phyloP scores from a whole-genome alignment of 1,284 basidiomycete species.

The Ustilago xerochloae region DNA sequence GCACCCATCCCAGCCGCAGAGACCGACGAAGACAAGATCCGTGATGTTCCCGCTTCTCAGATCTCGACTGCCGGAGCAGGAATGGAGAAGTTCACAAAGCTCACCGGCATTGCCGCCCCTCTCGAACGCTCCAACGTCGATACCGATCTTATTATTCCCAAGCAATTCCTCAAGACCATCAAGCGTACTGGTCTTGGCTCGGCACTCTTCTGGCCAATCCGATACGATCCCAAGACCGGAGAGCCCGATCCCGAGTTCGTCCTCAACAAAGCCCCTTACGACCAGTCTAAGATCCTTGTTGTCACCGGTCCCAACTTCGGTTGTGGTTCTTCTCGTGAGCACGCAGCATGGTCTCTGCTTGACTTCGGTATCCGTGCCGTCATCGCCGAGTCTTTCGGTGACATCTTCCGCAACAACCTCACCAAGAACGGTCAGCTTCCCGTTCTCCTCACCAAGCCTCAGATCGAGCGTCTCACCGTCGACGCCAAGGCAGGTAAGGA shows the following conservation, averaged over 20 bases:
- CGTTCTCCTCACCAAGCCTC: conserved; percentile 48
- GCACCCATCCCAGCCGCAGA: conserved; percentile 27
- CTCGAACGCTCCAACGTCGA: conserved; percentile 65
- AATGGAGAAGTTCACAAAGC: conserved; percentile 62
- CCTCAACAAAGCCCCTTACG: conserved; percentile 61
- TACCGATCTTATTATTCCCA: conserved; percentile 67
- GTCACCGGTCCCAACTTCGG: conserved; percentile 65
- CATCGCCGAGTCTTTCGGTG: conserved; percentile 61
- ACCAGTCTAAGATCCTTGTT: conserved; percentile 60
- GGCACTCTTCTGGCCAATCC: conserved; percentile 63
- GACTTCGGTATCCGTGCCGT: conserved; percentile 66
- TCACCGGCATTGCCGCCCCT: conserved; percentile 64
- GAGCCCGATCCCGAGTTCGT: conserved; percentile 57
- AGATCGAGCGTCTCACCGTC: conserved; percentile 53
- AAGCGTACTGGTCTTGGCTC: conserved; percentile 65
- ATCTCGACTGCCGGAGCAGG: conserved; percentile 49
- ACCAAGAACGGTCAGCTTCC: conserved; percentile 65
- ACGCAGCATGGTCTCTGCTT: conserved; percentile 65
- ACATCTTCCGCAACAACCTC: conserved; percentile 65
- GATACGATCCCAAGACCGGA: conserved; percentile 64
- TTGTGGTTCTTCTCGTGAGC: conserved; percentile 64
- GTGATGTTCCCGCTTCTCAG: conserved; percentile 43
- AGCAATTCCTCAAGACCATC: conserved; percentile 67
- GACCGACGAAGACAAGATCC: conserved; percentile 56
- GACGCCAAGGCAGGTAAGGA: conserved; percentile 61